Evolutionary conservation across 2,329 filamentous ascomycete genomes (phyloP).

Genomic region (Aspergillus versicolor): DNA sequence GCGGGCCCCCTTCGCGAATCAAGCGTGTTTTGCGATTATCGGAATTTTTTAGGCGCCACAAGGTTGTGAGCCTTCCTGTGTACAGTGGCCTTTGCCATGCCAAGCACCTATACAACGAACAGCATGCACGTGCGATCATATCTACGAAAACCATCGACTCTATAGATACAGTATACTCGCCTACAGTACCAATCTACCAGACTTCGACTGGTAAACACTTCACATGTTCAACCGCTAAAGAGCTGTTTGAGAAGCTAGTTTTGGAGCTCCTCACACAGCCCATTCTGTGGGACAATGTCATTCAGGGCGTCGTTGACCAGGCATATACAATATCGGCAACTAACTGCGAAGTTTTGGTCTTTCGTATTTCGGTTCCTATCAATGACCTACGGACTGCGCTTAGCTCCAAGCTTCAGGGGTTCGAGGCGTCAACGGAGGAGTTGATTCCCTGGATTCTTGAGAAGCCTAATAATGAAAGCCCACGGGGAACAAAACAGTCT

Average conservation of each 20-base stretch:
- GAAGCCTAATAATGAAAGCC: background rate
- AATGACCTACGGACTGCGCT: constrained; percentile 2
- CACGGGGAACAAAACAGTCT: constrained; percentile 5
- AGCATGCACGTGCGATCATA: constrained; percentile 13
- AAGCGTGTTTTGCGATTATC: constrained; percentile 22
- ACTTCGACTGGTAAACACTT: constrained; percentile 2
- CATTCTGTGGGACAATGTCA: constrained; percentile 8
- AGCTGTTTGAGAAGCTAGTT: constrained; percentile 6
- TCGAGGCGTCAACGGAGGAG: constrained; percentile 3
- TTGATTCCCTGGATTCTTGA: constrained; percentile 5
- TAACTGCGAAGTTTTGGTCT: constrained; percentile 3
- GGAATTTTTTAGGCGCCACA: constrained; percentile 21
- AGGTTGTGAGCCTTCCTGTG: constrained; percentile 24
- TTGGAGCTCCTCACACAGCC: constrained; percentile 6
- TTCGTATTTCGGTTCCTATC: constrained; percentile 6
- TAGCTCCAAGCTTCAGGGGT: background rate
- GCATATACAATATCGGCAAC: constrained; percentile 4
- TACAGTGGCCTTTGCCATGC: constrained; percentile 38
- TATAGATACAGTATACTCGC: background rate
- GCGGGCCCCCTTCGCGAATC: constrained; percentile 26
- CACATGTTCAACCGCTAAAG: background rate
- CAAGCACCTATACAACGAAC: constrained; percentile 46
- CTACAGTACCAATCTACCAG: background rate
- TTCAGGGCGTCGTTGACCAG: constrained; percentile 4
- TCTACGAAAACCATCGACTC: background rate